Evolutionary conservation across 2,329 filamentous ascomycete species (phyloP).

Genomic region (Fusarium udum): DNA sequence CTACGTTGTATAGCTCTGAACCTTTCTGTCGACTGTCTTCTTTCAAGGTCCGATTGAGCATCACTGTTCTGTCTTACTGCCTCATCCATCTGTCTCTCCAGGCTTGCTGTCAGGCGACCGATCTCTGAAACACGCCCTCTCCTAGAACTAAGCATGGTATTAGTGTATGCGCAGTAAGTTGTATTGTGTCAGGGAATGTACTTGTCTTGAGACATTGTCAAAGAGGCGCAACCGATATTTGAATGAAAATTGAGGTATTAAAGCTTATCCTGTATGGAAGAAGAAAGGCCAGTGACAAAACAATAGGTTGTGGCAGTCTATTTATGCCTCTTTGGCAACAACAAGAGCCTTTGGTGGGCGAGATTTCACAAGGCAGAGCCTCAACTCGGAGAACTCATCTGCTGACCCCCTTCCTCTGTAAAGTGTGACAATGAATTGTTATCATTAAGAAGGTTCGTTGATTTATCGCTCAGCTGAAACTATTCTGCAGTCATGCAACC

Average conservation of each 20-base stretch:
- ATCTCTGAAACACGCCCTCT: neutral
- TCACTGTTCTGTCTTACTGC: neutral
- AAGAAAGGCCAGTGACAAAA: rapidly evolving
- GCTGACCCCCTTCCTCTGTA: no score
- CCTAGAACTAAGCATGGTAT: neutral
- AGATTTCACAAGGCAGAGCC: neutral
- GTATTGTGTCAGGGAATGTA: neutral
- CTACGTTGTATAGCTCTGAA: neutral
- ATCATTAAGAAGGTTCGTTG: neutral
- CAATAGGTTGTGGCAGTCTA: neutral
- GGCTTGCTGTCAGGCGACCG: no score
- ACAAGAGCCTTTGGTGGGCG: neutral
- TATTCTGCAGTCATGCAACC: neutral
- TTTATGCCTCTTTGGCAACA: neutral
- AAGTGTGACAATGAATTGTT: neutral
- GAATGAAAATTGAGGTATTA: neutral
- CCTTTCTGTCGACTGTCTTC: no score
- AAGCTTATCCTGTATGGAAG: neutral
- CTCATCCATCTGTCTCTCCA: neutral
- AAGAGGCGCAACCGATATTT: neutral
- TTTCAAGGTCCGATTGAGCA: no score
- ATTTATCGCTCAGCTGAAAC: neutral
- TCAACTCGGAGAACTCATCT: neutral
- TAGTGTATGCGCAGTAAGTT: neutral
- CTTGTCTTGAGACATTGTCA: neutral